These are phyloP conservation scores for Nectriaceae sp. DNA, from an alignment of 2,329 filamentous ascomycete genomes.

Conservation along the genomic window DNA sequence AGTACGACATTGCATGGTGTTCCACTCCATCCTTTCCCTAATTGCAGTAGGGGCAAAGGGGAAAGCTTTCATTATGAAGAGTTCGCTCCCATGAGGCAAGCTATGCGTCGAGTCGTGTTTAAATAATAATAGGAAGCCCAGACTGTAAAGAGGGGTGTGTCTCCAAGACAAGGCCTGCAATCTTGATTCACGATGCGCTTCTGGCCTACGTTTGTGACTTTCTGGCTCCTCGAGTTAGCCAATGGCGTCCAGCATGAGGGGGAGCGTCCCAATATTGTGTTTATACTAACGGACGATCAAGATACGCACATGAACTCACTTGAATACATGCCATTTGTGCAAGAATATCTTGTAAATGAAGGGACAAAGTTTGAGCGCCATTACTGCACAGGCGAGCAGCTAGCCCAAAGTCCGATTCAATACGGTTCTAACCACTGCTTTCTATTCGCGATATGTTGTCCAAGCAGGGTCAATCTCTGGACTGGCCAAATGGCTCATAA, in stretches of 20 bases:
- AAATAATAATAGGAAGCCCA: no score
- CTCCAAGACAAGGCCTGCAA: no score
- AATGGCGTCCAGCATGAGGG: not conserved
- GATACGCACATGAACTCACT: slow-evolving; percentile 63
- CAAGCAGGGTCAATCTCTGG: slow-evolving; percentile 58
- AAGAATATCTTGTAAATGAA: slow-evolving; percentile 54
- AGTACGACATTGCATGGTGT: not conserved
- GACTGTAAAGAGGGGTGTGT: no score
- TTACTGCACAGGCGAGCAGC: slow-evolving; percentile 59
- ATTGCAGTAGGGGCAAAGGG: no score
- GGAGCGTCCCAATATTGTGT: slow-evolving; percentile 57
- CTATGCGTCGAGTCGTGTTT: no score
- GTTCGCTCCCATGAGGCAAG: no score
- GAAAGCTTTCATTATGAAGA: no score
- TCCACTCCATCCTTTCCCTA: no score
- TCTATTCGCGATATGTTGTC: slow-evolving; percentile 54
- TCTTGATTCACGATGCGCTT: not conserved
- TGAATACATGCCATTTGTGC: slow-evolving; percentile 57
- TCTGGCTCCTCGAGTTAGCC: not conserved
- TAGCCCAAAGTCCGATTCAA: no score
- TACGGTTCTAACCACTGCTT: no score
- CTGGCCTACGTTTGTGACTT: not conserved
- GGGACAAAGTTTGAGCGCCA: slow-evolving; percentile 62
- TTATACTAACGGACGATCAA: slow-evolving; percentile 68
- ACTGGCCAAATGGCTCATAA: slow-evolving; percentile 65